Percentiles rank a stretch among this genome's conserved stretches.
phyloP scores from a whole-genome alignment of 306 rosid genomes.

The Sesbania bispinosa region DNA sequence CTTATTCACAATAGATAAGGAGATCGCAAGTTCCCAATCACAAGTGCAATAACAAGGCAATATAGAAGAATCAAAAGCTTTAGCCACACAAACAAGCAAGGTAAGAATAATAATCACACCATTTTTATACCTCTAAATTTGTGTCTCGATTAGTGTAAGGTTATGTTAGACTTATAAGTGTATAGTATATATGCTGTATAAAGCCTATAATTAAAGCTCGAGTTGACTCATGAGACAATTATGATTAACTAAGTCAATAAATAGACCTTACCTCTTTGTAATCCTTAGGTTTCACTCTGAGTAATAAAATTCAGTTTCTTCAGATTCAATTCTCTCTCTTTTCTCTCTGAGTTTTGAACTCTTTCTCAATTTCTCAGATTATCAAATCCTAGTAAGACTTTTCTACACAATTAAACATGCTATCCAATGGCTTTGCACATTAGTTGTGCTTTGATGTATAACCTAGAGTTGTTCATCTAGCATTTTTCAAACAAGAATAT shows the following conservation, averaged over 20 bases:
- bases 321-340: too few species aligned
- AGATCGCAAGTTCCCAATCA: not conserved
- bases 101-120: not conserved
- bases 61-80: conserved; percentile 1
- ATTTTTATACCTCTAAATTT: not conserved
- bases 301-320: too few species aligned
- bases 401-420: not conserved
- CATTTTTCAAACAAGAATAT: not conserved
- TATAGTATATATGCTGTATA: too few species aligned
- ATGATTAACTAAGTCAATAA: too few species aligned
- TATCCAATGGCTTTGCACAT: conserved; percentile 13
- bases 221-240: too few species aligned
- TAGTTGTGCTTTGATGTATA: not conserved
- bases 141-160: conserved; percentile 1
- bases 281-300: too few species aligned
- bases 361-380: too few species aligned
- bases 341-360: too few species aligned
- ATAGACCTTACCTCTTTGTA: too few species aligned
- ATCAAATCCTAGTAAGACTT: too few species aligned
- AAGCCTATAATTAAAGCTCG: too few species aligned
- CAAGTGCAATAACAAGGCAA: not conserved
- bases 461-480: not conserved
- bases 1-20: conserved; percentile 13
- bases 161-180: not conserved
- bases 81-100: not conserved